Conservation (phyloP, 805 yeast species). For the Saturnispora saitoi region DNA sequence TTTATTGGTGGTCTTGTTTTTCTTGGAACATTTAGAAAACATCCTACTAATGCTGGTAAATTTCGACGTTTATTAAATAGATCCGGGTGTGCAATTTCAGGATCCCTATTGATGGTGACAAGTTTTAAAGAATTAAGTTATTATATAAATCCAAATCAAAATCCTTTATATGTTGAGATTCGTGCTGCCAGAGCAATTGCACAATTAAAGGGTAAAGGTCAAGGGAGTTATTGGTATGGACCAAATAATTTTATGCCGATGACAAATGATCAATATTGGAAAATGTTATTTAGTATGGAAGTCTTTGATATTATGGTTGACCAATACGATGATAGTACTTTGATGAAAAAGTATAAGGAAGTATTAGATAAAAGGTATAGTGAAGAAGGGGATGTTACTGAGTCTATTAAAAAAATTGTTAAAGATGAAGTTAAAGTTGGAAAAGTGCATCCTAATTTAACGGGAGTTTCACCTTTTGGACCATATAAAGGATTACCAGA, state of each 20-base stretch:
- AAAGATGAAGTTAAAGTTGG: not conserved
- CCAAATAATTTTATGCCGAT: constrained; percentile 41
- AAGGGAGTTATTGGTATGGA: constrained; percentile 44
- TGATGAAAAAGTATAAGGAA: constrained; percentile 11
- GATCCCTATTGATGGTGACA: constrained; percentile 12
- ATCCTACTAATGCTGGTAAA: constrained; percentile 1
- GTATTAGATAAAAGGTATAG: constrained; percentile 5
- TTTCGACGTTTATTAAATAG: constrained; percentile 10
- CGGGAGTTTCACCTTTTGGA: not conserved
- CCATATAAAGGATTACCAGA: not conserved
- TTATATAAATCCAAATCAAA: constrained; percentile 13
- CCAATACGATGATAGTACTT: constrained; percentile 12
- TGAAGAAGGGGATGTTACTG: constrained; percentile 7
- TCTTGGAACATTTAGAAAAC: constrained; percentile 10
- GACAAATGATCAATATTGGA: constrained; percentile 25
- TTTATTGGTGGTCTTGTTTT: constrained; percentile 18
- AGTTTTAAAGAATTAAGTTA: constrained; percentile 15
- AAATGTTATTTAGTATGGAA: constrained; percentile 20
- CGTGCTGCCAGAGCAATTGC: constrained; percentile 18
- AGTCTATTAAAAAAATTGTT: constrained; percentile 11
- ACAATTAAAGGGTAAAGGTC: constrained; percentile 23
- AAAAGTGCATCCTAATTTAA: constrained; percentile 1
- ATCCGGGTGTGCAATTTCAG: constrained; percentile 14
- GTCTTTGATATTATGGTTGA: constrained; percentile 15
- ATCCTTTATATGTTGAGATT: constrained; percentile 25